Base-by-base conservation (phyloP, 352 stramenopile species). In the Lagenidium giganteum region DNA sequence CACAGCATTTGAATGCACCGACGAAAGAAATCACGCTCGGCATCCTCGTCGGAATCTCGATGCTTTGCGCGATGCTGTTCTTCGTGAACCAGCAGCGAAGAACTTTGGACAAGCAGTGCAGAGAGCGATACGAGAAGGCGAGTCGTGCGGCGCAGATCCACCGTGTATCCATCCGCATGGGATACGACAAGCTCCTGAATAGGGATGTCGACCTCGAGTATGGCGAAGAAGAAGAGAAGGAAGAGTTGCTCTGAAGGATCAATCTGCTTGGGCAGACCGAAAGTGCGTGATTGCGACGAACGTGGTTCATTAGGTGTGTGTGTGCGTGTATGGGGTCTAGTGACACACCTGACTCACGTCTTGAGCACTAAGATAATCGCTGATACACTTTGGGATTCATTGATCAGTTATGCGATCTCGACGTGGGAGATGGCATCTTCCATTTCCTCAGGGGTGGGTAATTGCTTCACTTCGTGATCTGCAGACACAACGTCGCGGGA, bases 81-180 rank as follows among this genome's bases (percentile, higher is more conserved):
- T 63, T 57, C 0, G 61, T 90, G 0, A 47, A 65, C n/a, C 53
- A 70, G 38, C 64, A 70, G 42, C 83, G 82, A 56, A 78, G 72
- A 35, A 59, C 60, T n/a, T 76, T 87, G 30, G 74, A 87, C 18
- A 51, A 72, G 36, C 61, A 57, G 27, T 70, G 67, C 54, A 54
- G 66, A 9, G 60, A 72, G 18, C 67, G 64, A 16, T 68, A 87
- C 41, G 56, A 69, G 4, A 80, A 76, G 8, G 77, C 77, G 2
- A 86, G 64, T 27, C 63, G 63, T 7, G 74, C 72, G 3, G 74
- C 77, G 30, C 77, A 90, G 57, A 80, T 90, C 42, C 74, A 57
- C 29, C 77, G 77, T 47, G 74, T 90, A 13, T 87, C 77, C 23
- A 74, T 86, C 52, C 64, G 66, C 29, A 87, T 90, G 77, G 70